Percentiles rank a stretch among this genome's conserved stretches.
Evolutionary conservation across 208 protist genomes (phyloP).

Genomic region (Crithidia mellificae): DNA sequence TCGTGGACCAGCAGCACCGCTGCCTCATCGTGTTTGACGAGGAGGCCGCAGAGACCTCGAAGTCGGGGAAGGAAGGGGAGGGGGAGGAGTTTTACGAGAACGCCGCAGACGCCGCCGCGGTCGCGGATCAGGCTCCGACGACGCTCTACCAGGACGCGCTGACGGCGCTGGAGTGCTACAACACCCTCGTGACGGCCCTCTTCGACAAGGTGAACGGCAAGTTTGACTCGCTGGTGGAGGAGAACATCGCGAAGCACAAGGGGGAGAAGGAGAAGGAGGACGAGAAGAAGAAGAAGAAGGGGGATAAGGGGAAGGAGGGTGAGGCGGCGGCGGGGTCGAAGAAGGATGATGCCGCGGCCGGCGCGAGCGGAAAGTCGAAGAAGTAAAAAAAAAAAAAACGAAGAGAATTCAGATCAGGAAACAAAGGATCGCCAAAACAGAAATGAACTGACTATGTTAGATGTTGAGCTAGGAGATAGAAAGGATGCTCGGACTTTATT

Average conservation of each 20-base stretch:
- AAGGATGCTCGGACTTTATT: too few species aligned
- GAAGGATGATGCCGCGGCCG: slow-evolving; percentile 11
- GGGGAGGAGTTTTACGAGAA: slow-evolving; percentile 43
- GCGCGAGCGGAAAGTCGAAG: too few species aligned
- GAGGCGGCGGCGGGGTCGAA: slow-evolving; percentile 5
- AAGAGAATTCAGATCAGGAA: too few species aligned
- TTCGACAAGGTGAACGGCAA: slow-evolving; percentile 89
- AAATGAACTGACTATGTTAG: not conserved
- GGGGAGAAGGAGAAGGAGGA: slow-evolving; percentile 32
- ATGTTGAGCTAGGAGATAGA: not conserved
- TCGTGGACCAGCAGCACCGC: slow-evolving; percentile 88
- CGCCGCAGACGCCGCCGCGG: slow-evolving; percentile 36
- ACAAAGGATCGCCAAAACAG: too few species aligned
- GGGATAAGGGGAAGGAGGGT: slow-evolving; percentile 6
- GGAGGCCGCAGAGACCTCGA: slow-evolving; percentile 35
- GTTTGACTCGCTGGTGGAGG: slow-evolving; percentile 83
- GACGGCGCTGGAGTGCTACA: slow-evolving; percentile 66
- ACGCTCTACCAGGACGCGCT: slow-evolving; percentile 82
- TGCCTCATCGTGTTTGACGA: slow-evolving; percentile 95
- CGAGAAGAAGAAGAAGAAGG: slow-evolving; percentile 22
- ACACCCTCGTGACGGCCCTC: slow-evolving; percentile 82
- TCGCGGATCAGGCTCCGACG: slow-evolving; percentile 32
- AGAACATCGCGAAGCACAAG: slow-evolving; percentile 69
- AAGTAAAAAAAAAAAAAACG: too few species aligned
- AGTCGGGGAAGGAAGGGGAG: slow-evolving; percentile 19